Conservation (phyloP, 1,284 basidiomycete genomes). For the Tremellales sp. region DNA sequence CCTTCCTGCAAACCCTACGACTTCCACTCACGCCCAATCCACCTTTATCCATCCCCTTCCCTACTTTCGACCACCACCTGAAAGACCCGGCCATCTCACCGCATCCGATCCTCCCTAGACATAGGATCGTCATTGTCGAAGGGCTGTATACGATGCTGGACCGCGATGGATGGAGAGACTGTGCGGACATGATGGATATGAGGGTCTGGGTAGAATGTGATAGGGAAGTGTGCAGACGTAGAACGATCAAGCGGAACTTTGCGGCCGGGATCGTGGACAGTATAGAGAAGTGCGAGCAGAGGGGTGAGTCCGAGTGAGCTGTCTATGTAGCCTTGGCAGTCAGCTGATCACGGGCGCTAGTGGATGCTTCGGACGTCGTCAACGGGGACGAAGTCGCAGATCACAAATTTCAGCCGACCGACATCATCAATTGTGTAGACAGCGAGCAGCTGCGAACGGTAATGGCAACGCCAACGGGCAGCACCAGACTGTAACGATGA, state of each 20-base stretch:
- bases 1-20: conserved; percentile 69
- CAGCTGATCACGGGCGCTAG: background rate
- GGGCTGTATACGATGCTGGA: conserved; percentile 76
- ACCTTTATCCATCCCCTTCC: conserved; percentile 41
- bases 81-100: conserved; percentile 53
- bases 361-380: conserved; percentile 19
- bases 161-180: conserved; percentile 64
- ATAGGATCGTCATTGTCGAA: conserved; percentile 76
- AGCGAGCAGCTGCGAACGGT: no score
- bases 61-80: conserved; percentile 51
- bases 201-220: conserved; percentile 71
- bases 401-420: conserved; percentile 13
- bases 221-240: conserved; percentile 56
- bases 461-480: no score
- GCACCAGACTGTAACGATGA: no score
- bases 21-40: conserved; percentile 52
- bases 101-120: conserved; percentile 57
- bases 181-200: conserved; percentile 66
- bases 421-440: no score
- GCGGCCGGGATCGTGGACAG: conserved; percentile 29
- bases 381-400: conserved; percentile 25
- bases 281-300: conserved; percentile 20
- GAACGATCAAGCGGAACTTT: conserved; percentile 57
- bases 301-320: conserved; percentile 30
- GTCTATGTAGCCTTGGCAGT: background rate